Percentiles rank a stretch among this genome's conserved stretches.
Conservation (phyloP, 140 eudicot genomes). For the Bidens hawaiensis region DNA sequence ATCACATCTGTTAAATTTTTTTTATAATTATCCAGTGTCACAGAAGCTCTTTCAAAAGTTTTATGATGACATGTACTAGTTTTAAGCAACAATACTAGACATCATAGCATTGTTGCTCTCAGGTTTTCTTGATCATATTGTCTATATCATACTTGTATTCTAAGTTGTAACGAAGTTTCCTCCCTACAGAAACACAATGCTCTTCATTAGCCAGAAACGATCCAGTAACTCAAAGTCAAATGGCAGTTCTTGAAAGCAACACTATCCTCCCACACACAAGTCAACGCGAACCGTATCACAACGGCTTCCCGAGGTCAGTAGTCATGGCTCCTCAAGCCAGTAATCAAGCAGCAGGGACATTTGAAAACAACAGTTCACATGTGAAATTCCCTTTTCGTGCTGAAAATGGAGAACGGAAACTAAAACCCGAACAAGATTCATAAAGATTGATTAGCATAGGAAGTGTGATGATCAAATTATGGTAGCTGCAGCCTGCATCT, state of each 20-base stretch:
- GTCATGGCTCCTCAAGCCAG: constrained; percentile 9
- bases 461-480: constrained; percentile 9
- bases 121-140: neutral
- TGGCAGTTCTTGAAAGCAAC: constrained; percentile 17
- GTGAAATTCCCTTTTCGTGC: constrained; percentile 27
- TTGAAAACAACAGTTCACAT: constrained; percentile 33
- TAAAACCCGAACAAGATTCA: constrained; percentile 22
- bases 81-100: neutral
- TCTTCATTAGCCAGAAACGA: constrained; percentile 61
- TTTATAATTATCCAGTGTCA: neutral
- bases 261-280: neutral
- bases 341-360: constrained; percentile 15
- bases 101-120: neutral
- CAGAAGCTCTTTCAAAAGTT: neutral
- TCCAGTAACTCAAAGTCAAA: constrained; percentile 35
- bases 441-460: constrained; percentile 21
- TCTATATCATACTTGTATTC: neutral
- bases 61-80: neutral
- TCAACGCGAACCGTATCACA: constrained; percentile 28
- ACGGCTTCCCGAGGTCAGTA: constrained; percentile 33
- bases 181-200: constrained; percentile 54
- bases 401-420: constrained; percentile 56
- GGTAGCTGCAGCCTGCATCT: constrained; percentile 26
- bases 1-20: neutral
- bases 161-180: neutral